These are phyloP conservation scores for Basipetospora chlamydospora DNA, from an alignment of 2,329 filamentous ascomycete genomes.

Conservation along the genomic window DNA sequence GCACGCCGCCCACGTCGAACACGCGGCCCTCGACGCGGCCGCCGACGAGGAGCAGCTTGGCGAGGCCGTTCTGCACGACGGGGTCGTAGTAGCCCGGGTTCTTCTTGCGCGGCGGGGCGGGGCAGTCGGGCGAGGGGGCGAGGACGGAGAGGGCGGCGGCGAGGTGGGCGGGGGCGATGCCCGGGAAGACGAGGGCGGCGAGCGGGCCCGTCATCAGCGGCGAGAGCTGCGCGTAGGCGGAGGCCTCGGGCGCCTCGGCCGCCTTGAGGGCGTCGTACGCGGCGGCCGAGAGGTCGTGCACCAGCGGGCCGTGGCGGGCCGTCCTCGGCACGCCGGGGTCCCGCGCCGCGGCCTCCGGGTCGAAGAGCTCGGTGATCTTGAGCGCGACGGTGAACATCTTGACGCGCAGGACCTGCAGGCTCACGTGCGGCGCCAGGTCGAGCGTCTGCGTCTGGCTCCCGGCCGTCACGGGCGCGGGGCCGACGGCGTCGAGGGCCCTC, in stretches of 20 bases:
- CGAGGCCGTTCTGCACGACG: conserved; percentile 62
- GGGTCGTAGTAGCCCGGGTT: conserved; percentile 73
- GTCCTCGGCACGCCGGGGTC: conserved; percentile 17
- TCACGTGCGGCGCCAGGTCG: conserved; percentile 45
- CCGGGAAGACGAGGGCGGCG: conserved; percentile 65
- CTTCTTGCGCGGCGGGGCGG: conserved; percentile 60
- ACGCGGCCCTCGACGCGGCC: conserved; percentile 75
- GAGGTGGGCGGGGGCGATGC: conserved; percentile 70
- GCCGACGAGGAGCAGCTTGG: conserved; percentile 77
- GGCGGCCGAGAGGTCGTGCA: conserved; percentile 38
- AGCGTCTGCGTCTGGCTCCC: conserved; percentile 21
- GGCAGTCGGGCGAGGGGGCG: conserved; percentile 59
- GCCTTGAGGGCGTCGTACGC: conserved; percentile 34
- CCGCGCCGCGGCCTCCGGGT: conserved; percentile 27
- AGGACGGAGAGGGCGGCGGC: conserved; percentile 69
- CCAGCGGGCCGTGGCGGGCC: conserved; percentile 16
- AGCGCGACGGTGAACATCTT: conserved; percentile 80
- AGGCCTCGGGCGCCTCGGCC: conserved; percentile 16
- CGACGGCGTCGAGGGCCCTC: conserved; percentile 27
- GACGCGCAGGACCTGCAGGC: conserved; percentile 74
- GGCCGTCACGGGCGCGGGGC: neutral
- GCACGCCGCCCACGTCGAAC: conserved; percentile 59
- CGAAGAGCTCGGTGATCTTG: conserved; percentile 73
- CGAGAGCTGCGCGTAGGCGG: conserved; percentile 44
- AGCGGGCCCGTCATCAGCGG: conserved; percentile 72